Base-by-base conservation (phyloP, 2,329 filamentous ascomycete species). In the Zelopaecilomyces penicillatus region DNA sequence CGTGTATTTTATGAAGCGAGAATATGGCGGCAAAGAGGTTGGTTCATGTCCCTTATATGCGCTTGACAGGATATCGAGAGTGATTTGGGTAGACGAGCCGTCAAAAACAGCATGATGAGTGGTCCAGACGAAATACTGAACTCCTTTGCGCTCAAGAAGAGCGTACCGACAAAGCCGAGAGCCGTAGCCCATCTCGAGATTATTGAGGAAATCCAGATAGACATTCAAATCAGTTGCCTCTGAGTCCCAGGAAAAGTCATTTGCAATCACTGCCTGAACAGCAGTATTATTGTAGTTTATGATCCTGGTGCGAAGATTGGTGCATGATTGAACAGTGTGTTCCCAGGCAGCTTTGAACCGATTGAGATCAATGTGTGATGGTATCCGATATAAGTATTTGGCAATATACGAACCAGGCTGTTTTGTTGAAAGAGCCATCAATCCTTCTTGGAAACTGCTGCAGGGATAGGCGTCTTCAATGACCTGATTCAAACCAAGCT, bases 61-160 rank as follows among this genome's bases (percentile, higher is more conserved):
- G 5, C 43, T 35, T 12, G 39, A 43, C n/a, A 43, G 31, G 7
- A 34, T 38, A 3, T 44, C 44, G 12, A 52, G 28, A 7, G 50
- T 19, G 9, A 52, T 40, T 10, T 33, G 34, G 27, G 41, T 39
- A 10, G 48, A 43, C 51, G 44, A 52, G 4, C 51, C 51, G 28
- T 56, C 53, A 41, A 50, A 54, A 3, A 54, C 36, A 5, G 52
- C 46, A 19, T 56, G 53, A 28, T 56, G 53, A 6, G 46, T 43
- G 28, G 41, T 44, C 48, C 45, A 46, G 8, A 52, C 41, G 27
- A 55, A 51, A 28, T 45, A 47, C 5, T 9, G 28, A 2, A 40
- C 36, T 28, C 34, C 30, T 7, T 40, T 27, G 1, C 42, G 39
- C n/a, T 42, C 10, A 2, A 46, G 39, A 37, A 48, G 36, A n/a